Conservation (phyloP, 2,329 filamentous ascomycete genomes). For the Talaromyces verruculosus region DNA sequence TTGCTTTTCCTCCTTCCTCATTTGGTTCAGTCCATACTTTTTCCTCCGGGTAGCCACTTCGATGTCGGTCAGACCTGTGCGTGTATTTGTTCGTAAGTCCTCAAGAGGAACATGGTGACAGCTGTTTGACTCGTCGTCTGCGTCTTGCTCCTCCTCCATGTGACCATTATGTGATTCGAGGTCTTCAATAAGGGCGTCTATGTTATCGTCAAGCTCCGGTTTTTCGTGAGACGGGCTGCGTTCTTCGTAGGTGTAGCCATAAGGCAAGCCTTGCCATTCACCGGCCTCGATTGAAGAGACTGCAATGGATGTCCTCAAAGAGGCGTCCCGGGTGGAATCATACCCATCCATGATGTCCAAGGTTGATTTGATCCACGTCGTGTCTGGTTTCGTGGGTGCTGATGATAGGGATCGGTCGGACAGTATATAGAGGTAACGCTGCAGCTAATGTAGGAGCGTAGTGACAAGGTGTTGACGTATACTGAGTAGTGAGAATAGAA, state of each 20-base stretch:
- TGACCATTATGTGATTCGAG: slow-evolving; percentile 79
- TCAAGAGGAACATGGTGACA: slow-evolving; percentile 67
- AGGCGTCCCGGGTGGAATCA: not conserved
- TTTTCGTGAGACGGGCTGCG: slow-evolving; percentile 34
- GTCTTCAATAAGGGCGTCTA: slow-evolving; percentile 83
- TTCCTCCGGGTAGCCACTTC: slow-evolving; percentile 65
- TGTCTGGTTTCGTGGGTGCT: not conserved
- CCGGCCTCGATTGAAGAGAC: not conserved
- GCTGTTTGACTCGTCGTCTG: slow-evolving; percentile 54
- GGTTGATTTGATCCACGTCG: not conserved
- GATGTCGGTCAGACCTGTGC: slow-evolving; percentile 67
- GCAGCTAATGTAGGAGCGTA: not conserved
- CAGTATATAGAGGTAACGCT: slow-evolving; percentile 3
- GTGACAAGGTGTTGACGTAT: not conserved
- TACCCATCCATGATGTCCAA: not conserved
- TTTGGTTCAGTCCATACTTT: slow-evolving; percentile 81
- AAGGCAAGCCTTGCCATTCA: not conserved
- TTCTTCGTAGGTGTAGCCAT: not conserved
- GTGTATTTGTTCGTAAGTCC: slow-evolving; percentile 73
- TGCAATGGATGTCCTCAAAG: not conserved
- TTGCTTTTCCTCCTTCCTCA: slow-evolving; percentile 82
- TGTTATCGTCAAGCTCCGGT: slow-evolving; percentile 75
- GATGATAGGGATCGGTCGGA: not conserved
- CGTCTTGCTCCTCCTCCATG: slow-evolving; percentile 61
- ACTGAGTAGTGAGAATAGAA: slow-evolving; percentile 1